Evolutionary conservation across 2,329 filamentous ascomycete genomes (phyloP), one percentile per base, ranked within the genome.

Genomic region (Epichloe bromicola): DNA sequence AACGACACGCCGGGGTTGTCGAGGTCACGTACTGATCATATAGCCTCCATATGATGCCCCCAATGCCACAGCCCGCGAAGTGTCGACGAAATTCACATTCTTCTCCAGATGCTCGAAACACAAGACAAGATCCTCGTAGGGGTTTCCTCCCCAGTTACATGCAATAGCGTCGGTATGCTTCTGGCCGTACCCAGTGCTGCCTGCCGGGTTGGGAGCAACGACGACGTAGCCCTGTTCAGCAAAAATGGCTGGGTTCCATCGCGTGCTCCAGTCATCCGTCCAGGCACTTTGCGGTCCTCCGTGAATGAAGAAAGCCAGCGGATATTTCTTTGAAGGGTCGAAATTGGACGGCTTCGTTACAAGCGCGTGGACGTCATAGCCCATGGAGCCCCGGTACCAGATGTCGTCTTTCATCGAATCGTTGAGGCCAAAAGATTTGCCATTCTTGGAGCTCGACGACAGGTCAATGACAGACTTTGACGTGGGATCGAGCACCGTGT

Each of bases 211-310:
- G 10, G 88, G 86, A 47, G 81, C 76, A 45, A 95, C 80, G 20
- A 85, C 86, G 3, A 95, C 77, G 62, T 93, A 95, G 44, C 88
- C 88, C 67, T 91, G 86, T 64, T 94, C 88, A 3, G 88, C 88
- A 62, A 88, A 94, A 10, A 91, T 76, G 53, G 86, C 86, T 2
- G 86, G 84, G 63, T 94, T 94, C 88, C 88, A 95, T 17, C 88
- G 75, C 2, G 83, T 88, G 63, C 78, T 85, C 86, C 88, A 94
- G 30, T 75, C 72, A 60, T 93, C 84, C 34, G 66, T 70, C 83
- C 86, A 91, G 0, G 86, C 79, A 20, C 82, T 79, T 64, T 93
- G 86, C 0, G 88, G 88, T 0, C 88, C 88, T 50, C 88, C 88
- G 61, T 95, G 88, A 55, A 94, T 86, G 41, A 90, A 70, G 62